phyloP scores from a whole-genome alignment of 2,329 filamentous ascomycete genomes.

The Dothiorella sarmentorum region DNA sequence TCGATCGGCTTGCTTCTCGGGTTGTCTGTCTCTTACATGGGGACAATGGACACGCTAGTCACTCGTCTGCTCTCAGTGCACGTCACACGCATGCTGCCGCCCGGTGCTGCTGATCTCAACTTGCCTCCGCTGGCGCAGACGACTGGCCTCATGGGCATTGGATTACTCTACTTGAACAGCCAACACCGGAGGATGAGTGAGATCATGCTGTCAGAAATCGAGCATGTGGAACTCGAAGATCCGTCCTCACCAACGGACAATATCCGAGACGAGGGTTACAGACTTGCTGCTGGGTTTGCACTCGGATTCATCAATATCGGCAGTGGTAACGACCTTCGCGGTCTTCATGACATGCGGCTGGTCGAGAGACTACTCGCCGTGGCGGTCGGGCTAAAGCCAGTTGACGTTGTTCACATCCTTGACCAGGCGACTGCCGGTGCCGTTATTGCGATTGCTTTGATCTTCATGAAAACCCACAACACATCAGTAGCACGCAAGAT shows the following conservation, averaged over 20 bases:
- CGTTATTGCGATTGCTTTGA: slow-evolving; percentile 81
- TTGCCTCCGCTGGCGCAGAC: slow-evolving; percentile 91
- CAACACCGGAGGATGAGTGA: slow-evolving; percentile 98
- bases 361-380: slow-evolving; percentile 83
- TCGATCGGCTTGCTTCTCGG: slow-evolving; percentile 93
- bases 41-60: slow-evolving; percentile 95
- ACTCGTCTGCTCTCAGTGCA: slow-evolving; percentile 92
- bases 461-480: slow-evolving; percentile 97
- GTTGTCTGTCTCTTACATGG: slow-evolving; percentile 87
- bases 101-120: slow-evolving; percentile 90
- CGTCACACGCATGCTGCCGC: slow-evolving; percentile 88
- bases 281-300: slow-evolving; percentile 88
- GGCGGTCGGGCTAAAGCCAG: slow-evolving; percentile 84
- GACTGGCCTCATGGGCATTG: slow-evolving; percentile 95
- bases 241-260: slow-evolving; percentile 64
- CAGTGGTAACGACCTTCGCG: slow-evolving; percentile 81
- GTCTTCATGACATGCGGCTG: slow-evolving; percentile 88
- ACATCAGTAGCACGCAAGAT: slow-evolving; percentile 83
- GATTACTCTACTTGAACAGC: slow-evolving; percentile 87
- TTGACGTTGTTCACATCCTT: slow-evolving; percentile 86
- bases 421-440: slow-evolving; percentile 93
- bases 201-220: slow-evolving; percentile 96
- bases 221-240: slow-evolving; percentile 80
- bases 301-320: slow-evolving; percentile 92
- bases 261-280: slow-evolving; percentile 90